Percentiles rank a stretch among this genome's conserved stretches.
These are phyloP conservation scores for Tuber magnatum DNA, from an alignment of 495 filamentous ascomycete species.

Conservation along the genomic window DNA sequence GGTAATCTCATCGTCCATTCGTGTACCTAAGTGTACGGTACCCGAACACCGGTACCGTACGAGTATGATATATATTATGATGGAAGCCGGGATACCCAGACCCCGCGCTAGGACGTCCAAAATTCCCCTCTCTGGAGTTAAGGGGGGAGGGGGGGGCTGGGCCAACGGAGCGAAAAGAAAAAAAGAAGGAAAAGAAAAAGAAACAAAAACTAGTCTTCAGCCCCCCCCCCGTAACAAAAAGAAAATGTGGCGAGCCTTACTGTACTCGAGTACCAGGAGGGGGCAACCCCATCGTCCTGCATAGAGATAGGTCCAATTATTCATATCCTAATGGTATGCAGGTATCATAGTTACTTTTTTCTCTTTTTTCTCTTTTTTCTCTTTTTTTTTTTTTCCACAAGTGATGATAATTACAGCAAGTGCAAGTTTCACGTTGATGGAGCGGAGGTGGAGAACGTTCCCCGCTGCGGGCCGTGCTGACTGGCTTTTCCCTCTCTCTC, in stretches of 20 bases:
- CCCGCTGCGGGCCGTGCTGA: slow-evolving; percentile 4
- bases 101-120: background rate
- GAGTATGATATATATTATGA: too few species aligned
- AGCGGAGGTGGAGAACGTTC: background rate
- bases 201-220: background rate
- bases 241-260: background rate
- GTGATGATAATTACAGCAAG: background rate
- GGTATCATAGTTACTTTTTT: background rate
- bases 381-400: background rate
- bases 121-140: background rate
- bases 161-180: background rate
- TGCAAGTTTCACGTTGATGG: background rate
- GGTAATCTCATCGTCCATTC: too few species aligned
- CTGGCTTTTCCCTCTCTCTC: background rate
- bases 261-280: too few species aligned
- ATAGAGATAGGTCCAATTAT: background rate
- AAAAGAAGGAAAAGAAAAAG: background rate
- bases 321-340: background rate
- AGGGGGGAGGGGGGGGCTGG: background rate
- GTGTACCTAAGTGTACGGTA: too few species aligned
- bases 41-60: too few species aligned
- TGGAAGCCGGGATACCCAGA: background rate
- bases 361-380: background rate
- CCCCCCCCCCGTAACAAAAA: background rate
- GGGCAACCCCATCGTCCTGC: background rate